Base-by-base conservation (phyloP, 1,284 basidiomycete genomes). In the Hypsizygus ulmarius region DNA sequence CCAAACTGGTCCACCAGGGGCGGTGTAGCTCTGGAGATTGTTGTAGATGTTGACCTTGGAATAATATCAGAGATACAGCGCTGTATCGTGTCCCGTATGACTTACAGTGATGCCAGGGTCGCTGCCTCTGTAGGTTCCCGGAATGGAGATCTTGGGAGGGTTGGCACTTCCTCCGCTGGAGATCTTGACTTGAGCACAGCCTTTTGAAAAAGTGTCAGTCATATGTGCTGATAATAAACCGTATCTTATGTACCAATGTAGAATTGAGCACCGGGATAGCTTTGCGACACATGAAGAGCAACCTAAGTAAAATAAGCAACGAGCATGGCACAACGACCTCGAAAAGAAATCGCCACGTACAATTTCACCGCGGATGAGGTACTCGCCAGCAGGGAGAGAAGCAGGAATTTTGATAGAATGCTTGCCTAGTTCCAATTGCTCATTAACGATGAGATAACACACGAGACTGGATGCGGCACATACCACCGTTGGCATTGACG, bases 291-390 rank as follows among this genome's bases (percentile, higher is more conserved):
- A 54, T 77, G 75, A 4, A 77, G 66, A 8, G 74, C 74, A 49
- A 77, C 75, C 72, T 70, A 33, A 3, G 9, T 18, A 19, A n/a
- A 32, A n/a, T 21, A 32, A 34, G 10, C 28, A 9, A 38, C 12
- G 39, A 33, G 25, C 46, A 28, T 53, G 28, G 10, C 11, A 35
- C 14, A 42, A 14, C 33, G 35, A 11, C 10, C 35, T 14, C 5
- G 25, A 30, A 8, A 15, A 30, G 18, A 39, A 8, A 47, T 68
- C n/a, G 39, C 10, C 8, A 11, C 46, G 55, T 50, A 75, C 73
- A 27, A 75, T 72, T 57, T 77, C 74, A 33, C 71, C 66, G 53
- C 77, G 73, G 34, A 78, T 66, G 37, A 79, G 67, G 58, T 78
- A 79, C 39, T 78, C 67, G 10, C 75, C 77, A 19, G 73, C 71